phyloP scores from a whole-genome alignment of 805 yeast species.

The Komagataella ulmi region DNA sequence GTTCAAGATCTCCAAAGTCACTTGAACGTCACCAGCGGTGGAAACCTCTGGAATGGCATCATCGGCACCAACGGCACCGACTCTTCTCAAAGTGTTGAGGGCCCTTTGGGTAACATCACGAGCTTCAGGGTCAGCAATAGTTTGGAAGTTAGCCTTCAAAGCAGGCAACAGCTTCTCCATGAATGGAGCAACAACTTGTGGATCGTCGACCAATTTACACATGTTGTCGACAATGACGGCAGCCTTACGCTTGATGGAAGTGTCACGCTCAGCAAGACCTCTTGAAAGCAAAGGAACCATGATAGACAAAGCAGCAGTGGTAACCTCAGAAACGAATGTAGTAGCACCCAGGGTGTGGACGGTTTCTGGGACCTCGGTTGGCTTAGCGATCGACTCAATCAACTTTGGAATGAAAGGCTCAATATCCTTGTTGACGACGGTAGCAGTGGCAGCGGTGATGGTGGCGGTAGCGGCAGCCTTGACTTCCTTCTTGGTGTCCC shows the following conservation, averaged over 20 bases:
- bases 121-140: constrained; percentile 99
- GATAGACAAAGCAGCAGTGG: constrained; percentile 97
- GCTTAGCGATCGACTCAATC: constrained; percentile 93
- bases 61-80: constrained; percentile 88
- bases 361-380: constrained; percentile 96
- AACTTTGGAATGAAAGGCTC: constrained; percentile 97
- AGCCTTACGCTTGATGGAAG: constrained; percentile 98
- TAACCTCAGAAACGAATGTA: constrained; percentile 98
- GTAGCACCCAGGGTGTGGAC: constrained; percentile 99
- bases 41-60: constrained; percentile 94
- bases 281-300: constrained; percentile 98
- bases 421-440: constrained; percentile 99
- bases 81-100: constrained; percentile 94
- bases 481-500: constrained; percentile 99
- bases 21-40: constrained; percentile 92
- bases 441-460: constrained; percentile 92
- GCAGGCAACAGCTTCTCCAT: constrained; percentile 92
- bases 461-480: constrained; percentile 93
- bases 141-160: constrained; percentile 83
- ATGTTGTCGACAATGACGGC: constrained; percentile 99
- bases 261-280: constrained; percentile 99
- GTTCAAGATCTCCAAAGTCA: constrained; percentile 74
- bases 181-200: constrained; percentile 99
- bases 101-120: constrained; percentile 98
- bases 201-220: constrained; percentile 99